phyloP scores from a whole-genome alignment of 257 asterid genomes.

The Nyctanthes arbortristis region DNA sequence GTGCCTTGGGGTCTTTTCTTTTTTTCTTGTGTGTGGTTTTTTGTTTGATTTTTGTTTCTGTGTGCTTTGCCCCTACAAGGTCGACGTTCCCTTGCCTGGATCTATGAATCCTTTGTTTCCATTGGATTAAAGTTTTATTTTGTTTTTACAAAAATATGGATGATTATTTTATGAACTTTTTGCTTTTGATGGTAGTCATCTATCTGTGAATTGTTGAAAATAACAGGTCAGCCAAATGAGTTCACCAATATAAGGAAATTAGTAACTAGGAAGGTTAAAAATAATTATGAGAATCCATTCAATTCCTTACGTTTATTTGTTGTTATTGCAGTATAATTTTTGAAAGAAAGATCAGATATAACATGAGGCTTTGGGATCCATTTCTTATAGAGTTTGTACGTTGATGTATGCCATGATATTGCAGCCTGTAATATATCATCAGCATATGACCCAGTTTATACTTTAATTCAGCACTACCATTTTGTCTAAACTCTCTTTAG shows the following conservation, averaged over 20 bases:
- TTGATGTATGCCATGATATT: constrained; percentile 6
- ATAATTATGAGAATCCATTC: background rate
- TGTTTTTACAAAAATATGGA: too few relatives aligned
- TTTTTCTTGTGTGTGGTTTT: too few relatives aligned
- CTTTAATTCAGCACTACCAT: background rate
- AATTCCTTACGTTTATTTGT: background rate
- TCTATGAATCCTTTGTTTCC: too few relatives aligned
- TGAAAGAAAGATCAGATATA: background rate
- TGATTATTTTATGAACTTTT: too few relatives aligned
- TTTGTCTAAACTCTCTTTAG: constrained; percentile 5
- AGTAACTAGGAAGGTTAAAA: background rate
- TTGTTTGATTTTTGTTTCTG: too few relatives aligned
- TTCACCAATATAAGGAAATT: background rate
- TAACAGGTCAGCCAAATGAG: background rate
- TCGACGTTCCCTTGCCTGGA: too few relatives aligned
- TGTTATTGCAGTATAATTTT: background rate
- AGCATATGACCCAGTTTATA: background rate
- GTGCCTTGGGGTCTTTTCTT: too few relatives aligned
- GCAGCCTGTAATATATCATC: background rate
- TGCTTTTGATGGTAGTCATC: too few relatives aligned
- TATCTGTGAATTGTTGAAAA: too few relatives aligned
- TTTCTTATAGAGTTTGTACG: background rate
- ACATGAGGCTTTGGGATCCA: background rate
- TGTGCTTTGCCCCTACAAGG: too few relatives aligned
- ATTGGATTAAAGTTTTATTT: too few relatives aligned